Percentiles rank a stretch among this genome's conserved stretches.
phyloP scores from a whole-genome alignment of 768 basidiomycete genomes.

The Vishniacozyma victoriae region DNA sequence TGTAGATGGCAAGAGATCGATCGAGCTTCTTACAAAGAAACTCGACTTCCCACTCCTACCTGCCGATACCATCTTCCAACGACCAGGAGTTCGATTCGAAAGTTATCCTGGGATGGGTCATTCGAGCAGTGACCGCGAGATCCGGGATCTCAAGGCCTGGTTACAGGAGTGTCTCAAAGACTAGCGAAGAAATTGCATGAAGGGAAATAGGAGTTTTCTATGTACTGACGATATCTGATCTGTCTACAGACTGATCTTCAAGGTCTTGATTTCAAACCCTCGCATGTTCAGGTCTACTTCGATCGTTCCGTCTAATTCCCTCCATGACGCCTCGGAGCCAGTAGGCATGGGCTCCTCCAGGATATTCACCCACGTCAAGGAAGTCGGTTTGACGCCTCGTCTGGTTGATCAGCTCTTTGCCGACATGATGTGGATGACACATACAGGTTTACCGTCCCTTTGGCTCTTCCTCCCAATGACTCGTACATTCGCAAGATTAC shows the following conservation, averaged over 20 bases:
- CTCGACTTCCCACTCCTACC: slow-evolving; percentile 52
- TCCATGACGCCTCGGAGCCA: background rate
- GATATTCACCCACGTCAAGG: slow-evolving; percentile 66
- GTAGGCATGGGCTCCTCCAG: slow-evolving; percentile 59
- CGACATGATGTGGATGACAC: slow-evolving; percentile 8
- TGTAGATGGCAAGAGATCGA: slow-evolving; percentile 53
- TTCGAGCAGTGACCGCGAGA: slow-evolving; percentile 59
- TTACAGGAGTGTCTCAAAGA: slow-evolving; percentile 52
- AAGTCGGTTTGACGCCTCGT: slow-evolving; percentile 27
- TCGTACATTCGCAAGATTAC: slow-evolving; percentile 81
- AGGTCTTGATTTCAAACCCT: slow-evolving; percentile 65
- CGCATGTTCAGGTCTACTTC: slow-evolving; percentile 56
- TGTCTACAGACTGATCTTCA: slow-evolving; percentile 6
- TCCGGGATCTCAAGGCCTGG: slow-evolving; percentile 67
- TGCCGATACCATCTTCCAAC: slow-evolving; percentile 21
- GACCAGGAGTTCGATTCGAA: slow-evolving; percentile 62
- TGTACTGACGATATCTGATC: too few relatives aligned
- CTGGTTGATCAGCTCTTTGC: slow-evolving; percentile 34
- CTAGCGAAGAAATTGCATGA: background rate
- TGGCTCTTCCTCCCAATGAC: slow-evolving; percentile 79
- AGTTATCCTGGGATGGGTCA: slow-evolving; percentile 66
- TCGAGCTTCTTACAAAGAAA: slow-evolving; percentile 55
- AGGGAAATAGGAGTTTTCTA: background rate
- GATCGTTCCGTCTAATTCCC: background rate
- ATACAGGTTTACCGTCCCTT: slow-evolving; percentile 56